Percentiles rank a stretch among this genome's conserved stretches.
phyloP scores from a whole-genome alignment of 345 rosid genomes.

The Psidium friedrichsthalianum region DNA sequence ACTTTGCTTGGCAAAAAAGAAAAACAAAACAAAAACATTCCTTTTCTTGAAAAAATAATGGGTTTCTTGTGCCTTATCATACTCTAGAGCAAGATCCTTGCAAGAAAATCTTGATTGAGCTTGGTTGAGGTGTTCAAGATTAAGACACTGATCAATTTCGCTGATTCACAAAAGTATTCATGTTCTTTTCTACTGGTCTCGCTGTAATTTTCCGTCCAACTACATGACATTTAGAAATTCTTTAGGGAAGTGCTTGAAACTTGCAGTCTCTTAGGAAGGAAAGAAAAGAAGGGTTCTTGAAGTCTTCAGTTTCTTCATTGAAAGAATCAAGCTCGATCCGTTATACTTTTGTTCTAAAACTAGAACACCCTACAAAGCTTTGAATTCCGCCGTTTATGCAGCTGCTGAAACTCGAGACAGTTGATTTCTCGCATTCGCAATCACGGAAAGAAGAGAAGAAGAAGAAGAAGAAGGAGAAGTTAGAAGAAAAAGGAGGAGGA shows the following conservation, averaged over 20 bases:
- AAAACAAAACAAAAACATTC: not conserved
- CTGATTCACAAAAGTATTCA: not conserved
- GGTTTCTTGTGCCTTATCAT: not conserved
- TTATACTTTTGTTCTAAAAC: not conserved
- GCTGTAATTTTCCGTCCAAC: not conserved
- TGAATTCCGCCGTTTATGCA: not conserved
- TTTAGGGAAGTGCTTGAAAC: not conserved
- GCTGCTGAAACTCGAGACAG: not conserved
- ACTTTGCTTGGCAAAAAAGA: not conserved
- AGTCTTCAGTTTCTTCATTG: not conserved
- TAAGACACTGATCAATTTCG: not conserved
- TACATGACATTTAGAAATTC: not conserved
- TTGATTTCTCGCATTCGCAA: not conserved
- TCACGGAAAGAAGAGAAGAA: not conserved
- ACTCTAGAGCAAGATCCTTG: not conserved
- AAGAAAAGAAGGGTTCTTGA: not conserved
- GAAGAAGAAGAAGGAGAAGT: not conserved
- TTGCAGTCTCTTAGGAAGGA: not conserved
- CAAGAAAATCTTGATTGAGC: not conserved
- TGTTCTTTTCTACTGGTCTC: not conserved
- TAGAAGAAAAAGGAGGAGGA: not conserved
- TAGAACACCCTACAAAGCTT: not conserved
- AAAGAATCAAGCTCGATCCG: not conserved
- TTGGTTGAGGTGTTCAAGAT: not conserved
- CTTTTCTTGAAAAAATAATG: not conserved